phyloP scores from a whole-genome alignment of 768 basidiomycete genomes.

The Leucocoprinus leucothites region DNA sequence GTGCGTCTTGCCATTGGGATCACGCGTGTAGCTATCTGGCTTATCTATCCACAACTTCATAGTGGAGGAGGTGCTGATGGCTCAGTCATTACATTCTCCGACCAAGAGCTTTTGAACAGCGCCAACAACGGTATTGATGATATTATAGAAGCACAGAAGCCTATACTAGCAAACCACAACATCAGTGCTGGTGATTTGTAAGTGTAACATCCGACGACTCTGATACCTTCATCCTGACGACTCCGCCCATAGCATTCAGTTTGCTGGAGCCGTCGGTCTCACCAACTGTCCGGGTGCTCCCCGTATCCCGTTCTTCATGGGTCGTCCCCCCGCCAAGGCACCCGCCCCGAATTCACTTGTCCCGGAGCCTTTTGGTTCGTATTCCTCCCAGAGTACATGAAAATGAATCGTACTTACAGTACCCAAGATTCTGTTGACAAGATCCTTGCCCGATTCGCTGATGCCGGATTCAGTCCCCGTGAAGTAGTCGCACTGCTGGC shows the following conservation, averaged over 20 bases:
- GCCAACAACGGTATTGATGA: conserved; percentile 44
- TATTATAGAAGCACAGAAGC: conserved; percentile 32
- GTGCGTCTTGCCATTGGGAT: conserved; percentile 17
- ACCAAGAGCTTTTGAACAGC: conserved; percentile 37
- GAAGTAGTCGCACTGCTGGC: conserved; percentile 15
- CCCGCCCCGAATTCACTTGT: conserved; percentile 28
- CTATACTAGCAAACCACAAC: conserved; percentile 31
- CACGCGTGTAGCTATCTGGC: no score
- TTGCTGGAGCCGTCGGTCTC: conserved; percentile 43
- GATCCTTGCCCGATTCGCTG: conserved; percentile 21
- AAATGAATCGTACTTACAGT: neutral
- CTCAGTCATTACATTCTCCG: conserved; percentile 43
- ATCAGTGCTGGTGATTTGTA: conserved; percentile 46
- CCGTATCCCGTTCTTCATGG: conserved; percentile 35
- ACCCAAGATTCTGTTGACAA: conserved; percentile 16
- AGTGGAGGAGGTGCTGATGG: conserved; percentile 48
- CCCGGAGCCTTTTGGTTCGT: conserved; percentile 18
- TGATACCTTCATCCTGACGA: neutral
- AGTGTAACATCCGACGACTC: conserved; percentile 12
- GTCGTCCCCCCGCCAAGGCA: conserved; percentile 30
- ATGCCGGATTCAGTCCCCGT: conserved; percentile 20
- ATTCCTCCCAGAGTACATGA: neutral
- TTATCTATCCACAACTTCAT: neutral
- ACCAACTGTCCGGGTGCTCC: conserved; percentile 44
- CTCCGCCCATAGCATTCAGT: conserved; percentile 33